Evolutionary conservation across 1,284 basidiomycete species (phyloP), one percentile per base, ranked within the genome.

Genomic region (Meripilus lineatus): DNA sequence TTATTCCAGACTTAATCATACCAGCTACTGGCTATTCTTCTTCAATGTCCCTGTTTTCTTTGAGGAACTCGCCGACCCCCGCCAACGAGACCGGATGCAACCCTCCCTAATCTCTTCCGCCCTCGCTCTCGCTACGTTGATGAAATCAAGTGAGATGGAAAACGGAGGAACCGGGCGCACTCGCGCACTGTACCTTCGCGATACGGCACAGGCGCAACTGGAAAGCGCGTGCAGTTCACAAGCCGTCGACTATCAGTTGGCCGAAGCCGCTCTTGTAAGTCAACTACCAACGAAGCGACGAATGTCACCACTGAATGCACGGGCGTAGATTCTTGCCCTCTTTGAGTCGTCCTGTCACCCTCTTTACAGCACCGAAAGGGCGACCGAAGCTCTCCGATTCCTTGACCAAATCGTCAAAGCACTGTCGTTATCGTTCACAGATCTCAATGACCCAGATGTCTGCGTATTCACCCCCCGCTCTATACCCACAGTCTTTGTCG

Each of bases 281-380:
- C 86, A 51, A 54, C 77, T 67, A 8, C 14, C 47, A 30, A 32
- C 22, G 26, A 36, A 4, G 25, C 28, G 14, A 17, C 22, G 13
- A 15, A 26, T 22, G 4, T 32, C 11, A 39, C 4, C 36, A 22
- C 8, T 24, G 22, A 15, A 21, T 17, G 20, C 10, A 40, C 23
- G 10, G 22, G 25, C 43, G n/a, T 42, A 89, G 85, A 74, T 88
- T 37, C 68, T 89, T 8, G 79, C 83, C 2, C 64, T 88, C 2
- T 89, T 84, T 57, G 86, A 89, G 59, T 73, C 76, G 0, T 88
- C 83, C 2, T 75, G 79, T 5, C 82, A 89, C 48, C 83, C 84
- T 7, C 68, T 74, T 26, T 74, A 85, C 56, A 72, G 70, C 21
- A 66, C 72, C 5, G 69, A 72, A 24, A 71, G 79, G 17, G 71